These are phyloP conservation scores for Neurospora sublineolata DNA, from an alignment of 495 filamentous ascomycete species.

Conservation along the genomic window DNA sequence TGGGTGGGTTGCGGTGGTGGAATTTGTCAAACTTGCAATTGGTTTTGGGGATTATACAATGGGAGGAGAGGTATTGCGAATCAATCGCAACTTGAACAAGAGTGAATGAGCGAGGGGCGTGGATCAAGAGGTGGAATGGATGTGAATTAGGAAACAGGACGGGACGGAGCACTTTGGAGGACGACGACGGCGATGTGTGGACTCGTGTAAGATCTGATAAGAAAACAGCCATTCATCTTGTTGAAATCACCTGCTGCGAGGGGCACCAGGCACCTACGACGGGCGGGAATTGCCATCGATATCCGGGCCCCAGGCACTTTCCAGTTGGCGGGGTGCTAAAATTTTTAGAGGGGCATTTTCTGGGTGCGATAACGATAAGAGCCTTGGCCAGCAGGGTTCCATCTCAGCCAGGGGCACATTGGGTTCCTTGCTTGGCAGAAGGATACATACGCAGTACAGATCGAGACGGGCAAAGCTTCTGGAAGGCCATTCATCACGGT, in stretches of 20 bases:
- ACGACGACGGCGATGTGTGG: neutral
- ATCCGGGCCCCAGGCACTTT: neutral
- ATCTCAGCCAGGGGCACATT: neutral
- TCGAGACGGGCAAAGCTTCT: neutral
- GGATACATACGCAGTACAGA: neutral
- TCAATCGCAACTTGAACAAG: neutral
- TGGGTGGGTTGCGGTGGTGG: neutral
- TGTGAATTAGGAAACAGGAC: neutral
- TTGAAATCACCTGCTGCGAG: neutral
- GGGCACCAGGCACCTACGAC: neutral
- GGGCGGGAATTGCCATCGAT: neutral
- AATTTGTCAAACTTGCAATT: neutral
- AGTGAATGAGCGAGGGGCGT: neutral
- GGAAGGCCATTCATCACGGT: neutral
- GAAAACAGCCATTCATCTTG: neutral
- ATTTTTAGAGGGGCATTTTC: conserved; percentile 7
- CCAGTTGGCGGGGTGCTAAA: conserved; percentile 4
- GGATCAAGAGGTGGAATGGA: conserved; percentile 11
- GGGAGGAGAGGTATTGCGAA: neutral
- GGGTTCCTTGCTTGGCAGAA: neutral
- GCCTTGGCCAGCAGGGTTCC: neutral
- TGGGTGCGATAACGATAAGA: conserved; percentile 4
- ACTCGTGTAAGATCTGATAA: neutral
- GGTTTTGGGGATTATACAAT: neutral
- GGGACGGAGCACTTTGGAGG: neutral